These are phyloP conservation scores for Cladosporium colombiae DNA, from an alignment of 2,329 filamentous ascomycete species.

Conservation along the genomic window DNA sequence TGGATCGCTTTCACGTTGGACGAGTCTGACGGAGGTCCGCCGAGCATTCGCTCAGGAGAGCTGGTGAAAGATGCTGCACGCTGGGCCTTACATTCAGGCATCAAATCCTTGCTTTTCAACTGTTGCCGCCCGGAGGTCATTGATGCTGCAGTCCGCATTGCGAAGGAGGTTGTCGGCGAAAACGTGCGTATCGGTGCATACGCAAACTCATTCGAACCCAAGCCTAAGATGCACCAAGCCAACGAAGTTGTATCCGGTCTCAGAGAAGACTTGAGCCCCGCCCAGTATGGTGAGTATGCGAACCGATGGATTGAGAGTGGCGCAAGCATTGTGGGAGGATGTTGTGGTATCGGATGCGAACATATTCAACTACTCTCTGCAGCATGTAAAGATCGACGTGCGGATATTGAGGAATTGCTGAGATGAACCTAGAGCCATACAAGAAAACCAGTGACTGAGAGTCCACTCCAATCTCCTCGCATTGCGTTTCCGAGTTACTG, in stretches of 20 bases:
- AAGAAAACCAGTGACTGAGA: not conserved
- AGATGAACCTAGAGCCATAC: not conserved
- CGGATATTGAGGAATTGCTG: not conserved
- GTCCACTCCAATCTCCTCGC: not conserved
- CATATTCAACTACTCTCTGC: constrained; percentile 1
- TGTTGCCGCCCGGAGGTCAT: constrained; percentile 14
- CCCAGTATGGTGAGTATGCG: constrained; percentile 3
- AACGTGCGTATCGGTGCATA: constrained; percentile 9
- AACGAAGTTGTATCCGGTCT: constrained; percentile 10
- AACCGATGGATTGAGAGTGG: constrained; percentile 6
- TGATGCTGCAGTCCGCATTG: constrained; percentile 3
- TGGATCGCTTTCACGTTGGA: constrained; percentile 19
- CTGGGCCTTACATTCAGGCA: constrained; percentile 8
- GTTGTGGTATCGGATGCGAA: constrained; percentile 13
- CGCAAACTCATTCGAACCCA: constrained; percentile 16
- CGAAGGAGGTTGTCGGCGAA: not conserved
- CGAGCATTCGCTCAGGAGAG: constrained; percentile 13
- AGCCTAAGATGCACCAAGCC: not conserved
- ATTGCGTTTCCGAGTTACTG: not conserved
- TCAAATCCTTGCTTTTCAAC: constrained; percentile 15
- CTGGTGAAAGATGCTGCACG: constrained; percentile 12
- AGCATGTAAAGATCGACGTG: not conserved
- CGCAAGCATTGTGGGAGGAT: constrained; percentile 14
- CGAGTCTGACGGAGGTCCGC: not conserved
- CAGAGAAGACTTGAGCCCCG: constrained; percentile 2